Conservation (phyloP, 2,329 filamentous ascomycete genomes). For the Fusarium duplospermum region DNA sequence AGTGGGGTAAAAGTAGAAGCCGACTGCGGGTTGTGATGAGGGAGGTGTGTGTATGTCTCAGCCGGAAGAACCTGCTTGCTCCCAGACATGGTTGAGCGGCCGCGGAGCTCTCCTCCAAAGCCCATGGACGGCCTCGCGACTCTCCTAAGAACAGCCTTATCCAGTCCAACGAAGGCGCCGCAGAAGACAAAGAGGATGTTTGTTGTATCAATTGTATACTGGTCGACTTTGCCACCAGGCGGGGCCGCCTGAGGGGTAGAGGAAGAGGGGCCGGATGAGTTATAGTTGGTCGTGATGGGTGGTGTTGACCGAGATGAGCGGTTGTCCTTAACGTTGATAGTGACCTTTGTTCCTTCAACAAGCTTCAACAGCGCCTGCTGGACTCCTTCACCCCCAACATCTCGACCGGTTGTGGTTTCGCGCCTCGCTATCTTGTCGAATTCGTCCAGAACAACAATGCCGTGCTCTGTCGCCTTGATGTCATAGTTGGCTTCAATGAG, state of each 20-base stretch:
- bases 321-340: slow-evolving; percentile 88
- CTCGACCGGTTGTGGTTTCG: slow-evolving; percentile 88
- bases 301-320: slow-evolving; percentile 66
- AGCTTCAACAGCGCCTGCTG: slow-evolving; percentile 97
- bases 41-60: slow-evolving; percentile 66
- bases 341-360: slow-evolving; percentile 93
- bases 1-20: slow-evolving; percentile 65
- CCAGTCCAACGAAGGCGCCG: slow-evolving; percentile 91
- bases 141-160: slow-evolving; percentile 88
- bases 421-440: slow-evolving; percentile 96
- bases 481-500: slow-evolving; percentile 93
- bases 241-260: slow-evolving; percentile 60
- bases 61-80: slow-evolving; percentile 72
- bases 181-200: slow-evolving; percentile 98
- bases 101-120: slow-evolving; percentile 85
- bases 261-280: slow-evolving; percentile 55
- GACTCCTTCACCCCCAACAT: slow-evolving; percentile 95
- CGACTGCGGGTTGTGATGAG: slow-evolving; percentile 61
- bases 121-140: slow-evolving; percentile 88
- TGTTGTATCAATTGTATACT: slow-evolving; percentile 86
- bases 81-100: slow-evolving; percentile 60
- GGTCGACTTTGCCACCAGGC: slow-evolving; percentile 65
- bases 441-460: slow-evolving; percentile 96
- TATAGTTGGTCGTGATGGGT: slow-evolving; percentile 66
- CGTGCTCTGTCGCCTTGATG: slow-evolving; percentile 83